phyloP scores from a whole-genome alignment of 768 basidiomycete species.

The Nidularia sp. region DNA sequence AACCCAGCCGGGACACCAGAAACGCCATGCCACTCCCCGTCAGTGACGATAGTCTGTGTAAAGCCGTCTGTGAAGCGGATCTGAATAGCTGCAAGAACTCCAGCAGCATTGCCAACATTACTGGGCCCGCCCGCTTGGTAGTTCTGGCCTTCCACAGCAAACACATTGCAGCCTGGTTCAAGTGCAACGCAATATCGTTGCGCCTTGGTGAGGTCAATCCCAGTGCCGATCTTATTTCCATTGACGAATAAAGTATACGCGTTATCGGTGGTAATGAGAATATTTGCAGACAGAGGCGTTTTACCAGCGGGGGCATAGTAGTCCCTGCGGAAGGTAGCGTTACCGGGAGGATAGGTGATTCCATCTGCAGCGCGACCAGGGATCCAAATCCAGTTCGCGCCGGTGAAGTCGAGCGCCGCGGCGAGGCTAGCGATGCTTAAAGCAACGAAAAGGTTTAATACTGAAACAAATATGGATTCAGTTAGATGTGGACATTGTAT shows the following conservation, averaged over 20 bases:
- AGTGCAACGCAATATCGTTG: conserved; percentile 24
- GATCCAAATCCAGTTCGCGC: conserved; percentile 27
- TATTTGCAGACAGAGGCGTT: conserved; percentile 20
- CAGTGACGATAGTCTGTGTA: conserved; percentile 22
- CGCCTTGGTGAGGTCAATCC: conserved; percentile 10
- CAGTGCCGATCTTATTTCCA: conserved; percentile 18
- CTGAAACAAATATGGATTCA: too few species aligned
- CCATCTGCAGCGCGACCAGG: conserved; percentile 10
- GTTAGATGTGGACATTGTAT: too few species aligned
- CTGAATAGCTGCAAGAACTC: conserved; percentile 22
- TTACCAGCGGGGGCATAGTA: conserved; percentile 18
- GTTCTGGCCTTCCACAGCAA: conserved; percentile 20
- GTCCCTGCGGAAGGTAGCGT: conserved; percentile 23
- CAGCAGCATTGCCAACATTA: conserved; percentile 17
- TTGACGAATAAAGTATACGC: conserved; percentile 25
- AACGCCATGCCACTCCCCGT: conserved; percentile 22
- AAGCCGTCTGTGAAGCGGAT: conserved; percentile 25
- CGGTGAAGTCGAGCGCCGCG: neutral
- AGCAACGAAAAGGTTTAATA: neutral
- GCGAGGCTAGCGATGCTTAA: neutral
- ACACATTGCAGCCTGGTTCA: conserved; percentile 21
- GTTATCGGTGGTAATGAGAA: conserved; percentile 25
- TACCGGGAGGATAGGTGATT: conserved; percentile 12
- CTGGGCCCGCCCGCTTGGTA: conserved; percentile 4
- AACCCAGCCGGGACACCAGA: conserved; percentile 19